A percentile compares a stretch with the other conserved stretches of the same genome.
phyloP scores from a whole-genome alignment of 2,329 filamentous ascomycete species.

The Cercospora canescens region DNA sequence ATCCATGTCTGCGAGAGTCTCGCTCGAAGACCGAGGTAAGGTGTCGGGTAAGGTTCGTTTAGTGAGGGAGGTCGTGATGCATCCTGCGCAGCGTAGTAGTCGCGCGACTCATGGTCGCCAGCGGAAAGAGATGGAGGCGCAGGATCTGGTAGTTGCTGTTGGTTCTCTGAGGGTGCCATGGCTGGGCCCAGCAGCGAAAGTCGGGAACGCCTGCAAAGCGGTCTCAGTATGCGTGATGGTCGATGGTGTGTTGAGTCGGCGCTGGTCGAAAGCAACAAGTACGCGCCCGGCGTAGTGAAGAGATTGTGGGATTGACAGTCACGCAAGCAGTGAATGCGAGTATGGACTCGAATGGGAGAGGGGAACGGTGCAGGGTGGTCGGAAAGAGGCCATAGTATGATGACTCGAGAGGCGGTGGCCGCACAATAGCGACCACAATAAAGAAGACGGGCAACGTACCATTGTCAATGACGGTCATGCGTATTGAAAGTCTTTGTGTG shows the following conservation, averaged over 20 bases:
- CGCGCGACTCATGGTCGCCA: slow-evolving; percentile 62
- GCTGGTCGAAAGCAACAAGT: not conserved
- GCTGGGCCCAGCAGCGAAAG: slow-evolving; percentile 29
- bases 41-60: slow-evolving; percentile 72
- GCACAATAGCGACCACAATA: slow-evolving; percentile 26
- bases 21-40: slow-evolving; percentile 86
- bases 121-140: slow-evolving; percentile 60
- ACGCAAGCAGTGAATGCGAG: slow-evolving; percentile 5
- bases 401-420: slow-evolving; percentile 20
- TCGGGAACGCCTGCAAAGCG: slow-evolving; percentile 27
- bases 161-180: slow-evolving; percentile 54
- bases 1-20: slow-evolving; percentile 95
- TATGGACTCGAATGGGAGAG: not conserved
- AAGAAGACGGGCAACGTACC: slow-evolving; percentile 31
- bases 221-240: slow-evolving; percentile 11
- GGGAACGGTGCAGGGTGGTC: not conserved
- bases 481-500: slow-evolving; percentile 31
- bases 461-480: slow-evolving; percentile 36
- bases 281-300: slow-evolving; percentile 15
- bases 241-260: not conserved
- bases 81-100: slow-evolving; percentile 58
- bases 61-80: slow-evolving; percentile 58
- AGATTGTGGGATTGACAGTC: not conserved
- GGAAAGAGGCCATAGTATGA: not conserved
- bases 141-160: slow-evolving; percentile 56